phyloP scores from a whole-genome alignment of 148 eudicot species.

The Mesembryanthemum crystallinum region DNA sequence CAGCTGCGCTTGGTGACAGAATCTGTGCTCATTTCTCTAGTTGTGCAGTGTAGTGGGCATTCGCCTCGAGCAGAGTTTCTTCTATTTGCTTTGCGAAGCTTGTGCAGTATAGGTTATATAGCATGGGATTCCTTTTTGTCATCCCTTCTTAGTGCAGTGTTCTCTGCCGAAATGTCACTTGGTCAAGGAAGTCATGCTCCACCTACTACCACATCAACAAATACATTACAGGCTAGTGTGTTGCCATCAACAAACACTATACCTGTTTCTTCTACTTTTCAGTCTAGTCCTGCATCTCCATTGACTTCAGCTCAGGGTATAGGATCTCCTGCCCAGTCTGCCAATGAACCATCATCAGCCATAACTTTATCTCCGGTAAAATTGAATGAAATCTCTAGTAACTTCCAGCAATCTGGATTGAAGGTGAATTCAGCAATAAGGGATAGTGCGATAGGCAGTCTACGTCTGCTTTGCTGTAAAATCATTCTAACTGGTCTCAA shows the following conservation, averaged over 20 bases:
- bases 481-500: conserved; percentile 65
- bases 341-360: conserved; percentile 58
- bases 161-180: conserved; percentile 65
- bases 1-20: conserved; percentile 72
- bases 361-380: conserved; percentile 59
- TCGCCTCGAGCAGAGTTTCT: conserved; percentile 93
- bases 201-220: conserved; percentile 46
- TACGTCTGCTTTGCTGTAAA: conserved; percentile 87
- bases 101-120: conserved; percentile 66
- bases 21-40: conserved; percentile 78
- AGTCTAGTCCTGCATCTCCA: conserved; percentile 81
- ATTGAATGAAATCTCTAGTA: conserved; percentile 46
- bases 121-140: conserved; percentile 86
- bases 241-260: conserved; percentile 46
- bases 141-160: conserved; percentile 78
- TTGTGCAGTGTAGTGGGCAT: conserved; percentile 82
- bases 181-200: conserved; percentile 61
- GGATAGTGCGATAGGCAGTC: conserved; percentile 75
- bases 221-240: conserved; percentile 59
- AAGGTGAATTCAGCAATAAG: conserved; percentile 39
- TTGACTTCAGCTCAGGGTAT: conserved; percentile 66
- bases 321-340: conserved; percentile 91
- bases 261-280: conserved; percentile 63
- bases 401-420: conserved; percentile 43
- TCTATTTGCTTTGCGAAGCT: conserved; percentile 75